A percentile compares a stretch with the other conserved stretches of the same genome.
Conservation (phyloP, 2,329 filamentous ascomycete genomes). For the Pseudocercospora pini-densiflorae region DNA sequence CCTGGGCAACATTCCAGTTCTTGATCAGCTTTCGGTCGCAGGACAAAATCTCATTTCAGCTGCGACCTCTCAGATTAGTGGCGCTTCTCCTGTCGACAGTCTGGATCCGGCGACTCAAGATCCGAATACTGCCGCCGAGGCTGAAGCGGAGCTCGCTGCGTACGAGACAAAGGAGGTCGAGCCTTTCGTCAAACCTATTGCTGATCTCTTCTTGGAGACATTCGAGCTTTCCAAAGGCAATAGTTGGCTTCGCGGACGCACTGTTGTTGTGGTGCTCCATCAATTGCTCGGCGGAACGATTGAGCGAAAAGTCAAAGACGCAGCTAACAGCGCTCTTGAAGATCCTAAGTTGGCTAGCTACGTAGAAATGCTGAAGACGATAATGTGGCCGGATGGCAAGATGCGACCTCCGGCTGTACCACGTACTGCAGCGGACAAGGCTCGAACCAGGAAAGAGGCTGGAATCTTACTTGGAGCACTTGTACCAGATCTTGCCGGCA, state of each 20-base stretch:
- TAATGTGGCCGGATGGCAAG: slow-evolving; percentile 78
- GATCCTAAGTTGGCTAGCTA: slow-evolving; percentile 81
- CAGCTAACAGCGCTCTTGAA: slow-evolving; percentile 71
- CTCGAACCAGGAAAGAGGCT: slow-evolving; percentile 82
- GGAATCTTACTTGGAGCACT: slow-evolving; percentile 87
- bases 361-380: slow-evolving; percentile 72
- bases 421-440: slow-evolving; percentile 73
- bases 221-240: slow-evolving; percentile 95
- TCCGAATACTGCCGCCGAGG: slow-evolving; percentile 67
- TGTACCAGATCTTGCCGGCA: slow-evolving; percentile 87
- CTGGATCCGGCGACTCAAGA: slow-evolving; percentile 49
- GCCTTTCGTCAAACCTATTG: slow-evolving; percentile 98
- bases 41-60: slow-evolving; percentile 89
- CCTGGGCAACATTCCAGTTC: slow-evolving; percentile 89
- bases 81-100: slow-evolving; percentile 47
- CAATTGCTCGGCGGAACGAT: slow-evolving; percentile 95
- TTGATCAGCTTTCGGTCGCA: slow-evolving; percentile 91
- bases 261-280: slow-evolving; percentile 94
- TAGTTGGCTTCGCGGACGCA: slow-evolving; percentile 94
- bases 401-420: slow-evolving; percentile 56
- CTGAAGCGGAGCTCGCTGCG: slow-evolving; percentile 89
- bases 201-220: slow-evolving; percentile 93
- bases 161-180: slow-evolving; percentile 89
- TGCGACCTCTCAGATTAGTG: slow-evolving; percentile 59
- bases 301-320: slow-evolving; percentile 91